Evolutionary conservation across 306 rosid species (phyloP).

Genomic region (Biancaea sappan): DNA sequence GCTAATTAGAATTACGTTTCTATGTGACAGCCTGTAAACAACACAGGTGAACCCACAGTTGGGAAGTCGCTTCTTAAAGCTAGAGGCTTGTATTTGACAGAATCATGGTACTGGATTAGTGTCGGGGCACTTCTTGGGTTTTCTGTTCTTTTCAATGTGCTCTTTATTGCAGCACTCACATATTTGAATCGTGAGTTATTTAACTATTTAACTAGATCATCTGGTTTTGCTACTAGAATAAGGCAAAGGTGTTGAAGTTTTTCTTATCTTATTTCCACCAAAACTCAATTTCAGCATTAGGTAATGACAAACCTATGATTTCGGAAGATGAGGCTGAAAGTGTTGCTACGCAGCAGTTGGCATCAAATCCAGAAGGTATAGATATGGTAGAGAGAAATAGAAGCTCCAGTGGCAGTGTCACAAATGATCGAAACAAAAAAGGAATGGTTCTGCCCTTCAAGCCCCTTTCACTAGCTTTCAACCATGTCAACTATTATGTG

Average conservation of each 20-base stretch:
- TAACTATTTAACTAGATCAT: too few species aligned
- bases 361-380: slow-evolving; percentile 23
- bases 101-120: slow-evolving; percentile 64
- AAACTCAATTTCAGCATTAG: slow-evolving; percentile 47
- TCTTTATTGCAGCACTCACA: slow-evolving; percentile 53
- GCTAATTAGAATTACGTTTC: background rate
- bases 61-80: slow-evolving; percentile 53
- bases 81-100: slow-evolving; percentile 55
- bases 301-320: slow-evolving; percentile 43
- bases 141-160: slow-evolving; percentile 55
- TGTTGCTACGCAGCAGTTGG: background rate
- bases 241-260: background rate
- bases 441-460: slow-evolving; percentile 75
- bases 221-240: slow-evolving; percentile 5
- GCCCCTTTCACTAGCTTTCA: slow-evolving; percentile 60
- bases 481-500: slow-evolving; percentile 66
- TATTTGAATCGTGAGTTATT: slow-evolving; percentile 54
- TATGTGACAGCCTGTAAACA: slow-evolving; percentile 4
- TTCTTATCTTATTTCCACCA: background rate
- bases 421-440: slow-evolving; percentile 14
- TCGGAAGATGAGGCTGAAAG: slow-evolving; percentile 39
- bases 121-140: slow-evolving; percentile 61
- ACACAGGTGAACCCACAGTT: slow-evolving; percentile 41
- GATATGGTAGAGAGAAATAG: slow-evolving; percentile 34
- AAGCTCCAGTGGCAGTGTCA: background rate